Conservation (phyloP, 2,329 filamentous ascomycete genomes). For the Fusarium austroafricanum region DNA sequence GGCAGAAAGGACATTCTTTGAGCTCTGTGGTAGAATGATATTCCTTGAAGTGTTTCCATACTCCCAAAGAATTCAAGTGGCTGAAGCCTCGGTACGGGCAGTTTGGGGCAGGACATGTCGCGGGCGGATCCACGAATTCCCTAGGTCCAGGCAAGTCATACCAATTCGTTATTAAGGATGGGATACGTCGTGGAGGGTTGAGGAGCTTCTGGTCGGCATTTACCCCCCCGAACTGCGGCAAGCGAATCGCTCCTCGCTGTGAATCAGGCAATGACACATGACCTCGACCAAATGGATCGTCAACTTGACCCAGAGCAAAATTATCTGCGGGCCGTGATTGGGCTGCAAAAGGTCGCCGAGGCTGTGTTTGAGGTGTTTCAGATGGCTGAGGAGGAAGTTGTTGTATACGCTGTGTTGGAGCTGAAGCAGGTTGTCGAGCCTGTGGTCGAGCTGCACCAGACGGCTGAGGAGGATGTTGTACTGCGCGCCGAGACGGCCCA, state of each 20-base stretch:
- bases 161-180: constrained; percentile 26
- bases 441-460: too few species aligned
- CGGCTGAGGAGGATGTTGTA: too few species aligned
- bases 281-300: background rate
- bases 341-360: background rate
- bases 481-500: background rate
- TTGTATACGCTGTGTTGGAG: too few species aligned
- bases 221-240: too few species aligned
- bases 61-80: too few species aligned
- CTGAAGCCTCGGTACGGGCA: constrained; percentile 5
- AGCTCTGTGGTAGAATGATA: background rate
- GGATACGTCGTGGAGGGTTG: constrained; percentile 22
- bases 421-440: too few species aligned
- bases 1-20: constrained; percentile 33
- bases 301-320: background rate
- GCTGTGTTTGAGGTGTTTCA: too few species aligned
- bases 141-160: constrained; percentile 18
- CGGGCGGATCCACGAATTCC: constrained; percentile 14
- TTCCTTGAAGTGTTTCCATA: constrained; percentile 30
- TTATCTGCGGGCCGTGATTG: too few species aligned
- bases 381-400: too few species aligned
- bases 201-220: background rate
- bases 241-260: too few species aligned
- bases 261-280: too few species aligned
- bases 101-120: too few species aligned